Evolutionary conservation across 2,329 filamentous ascomycete species (phyloP), one percentile per base, ranked within the genome.

Genomic region (Helicocarpus griseus): DNA sequence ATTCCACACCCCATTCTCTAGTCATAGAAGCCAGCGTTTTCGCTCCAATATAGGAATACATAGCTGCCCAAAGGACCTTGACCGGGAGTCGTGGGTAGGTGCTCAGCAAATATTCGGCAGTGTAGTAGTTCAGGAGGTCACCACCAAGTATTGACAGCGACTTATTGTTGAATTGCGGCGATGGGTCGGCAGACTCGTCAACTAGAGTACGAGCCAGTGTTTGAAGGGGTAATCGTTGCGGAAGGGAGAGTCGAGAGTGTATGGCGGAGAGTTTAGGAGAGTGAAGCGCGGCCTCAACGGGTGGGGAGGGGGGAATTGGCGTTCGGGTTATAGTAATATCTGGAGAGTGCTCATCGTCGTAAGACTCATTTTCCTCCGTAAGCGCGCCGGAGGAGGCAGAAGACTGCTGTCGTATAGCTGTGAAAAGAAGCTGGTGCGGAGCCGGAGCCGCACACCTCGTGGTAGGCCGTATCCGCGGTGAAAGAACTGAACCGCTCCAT

Each of bases 221-320:
- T 73, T 93, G 79, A 54, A 95, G 72, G 33, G 93, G 91, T 56
- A 97, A 79, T 70, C 86, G 87, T 56, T 80, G 78, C 22, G 90
- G 85, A 52, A 98, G 82, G 38, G 82, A 82, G 55, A 98, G 80
- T 69, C 93, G 87, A 61, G 90, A 88, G 69, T 96, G 90, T 43
- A 98, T 81, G 58, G 93, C 90, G 57, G 89, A 83, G 61, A 98
- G 85, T 75, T 96, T 97, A 56, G 89, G 84, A 44, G 91, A 97
- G 58, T 76, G 69, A 54, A 77, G 72, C 40, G 89, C 86, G 58
- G 77, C 77, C 61, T 79, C 73, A 58, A 83, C 81, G 50, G 79
- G 79, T 58, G 89, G 88, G 62, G 88, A 91, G 49, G 87, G 86
- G 57, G 85, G 75, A 57, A 65, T 61, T 52, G 63, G 57, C 60